A percentile compares a stretch with the other conserved stretches of the same genome.
Evolutionary conservation across 345 rosid genomes (phyloP).

Genomic region (Salix caprea): DNA sequence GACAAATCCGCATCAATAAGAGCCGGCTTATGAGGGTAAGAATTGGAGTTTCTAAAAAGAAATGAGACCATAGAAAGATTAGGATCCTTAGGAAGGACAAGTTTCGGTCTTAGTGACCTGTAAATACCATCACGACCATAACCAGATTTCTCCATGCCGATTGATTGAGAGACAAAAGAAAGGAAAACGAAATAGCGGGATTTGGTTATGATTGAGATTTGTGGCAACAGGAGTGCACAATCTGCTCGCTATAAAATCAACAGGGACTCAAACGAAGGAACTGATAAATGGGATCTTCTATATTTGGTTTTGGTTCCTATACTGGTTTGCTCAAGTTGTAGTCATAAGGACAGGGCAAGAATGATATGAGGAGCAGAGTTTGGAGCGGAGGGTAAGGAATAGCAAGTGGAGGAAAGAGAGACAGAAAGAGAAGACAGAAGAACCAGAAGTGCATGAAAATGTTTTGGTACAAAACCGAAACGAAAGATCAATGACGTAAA

Average conservation of each 20-base stretch:
- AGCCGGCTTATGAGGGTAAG: slow-evolving; percentile 51
- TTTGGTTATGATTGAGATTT: not conserved
- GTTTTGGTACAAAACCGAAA: no score
- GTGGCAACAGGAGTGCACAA: no score
- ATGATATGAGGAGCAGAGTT: no score
- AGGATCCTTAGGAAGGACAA: slow-evolving; percentile 57
- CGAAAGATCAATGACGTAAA: no score
- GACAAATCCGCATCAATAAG: slow-evolving; percentile 55
- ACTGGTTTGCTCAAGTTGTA: not conserved
- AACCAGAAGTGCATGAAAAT: no score
- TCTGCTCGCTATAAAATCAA: not conserved
- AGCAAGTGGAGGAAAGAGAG: no score
- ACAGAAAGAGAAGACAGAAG: no score
- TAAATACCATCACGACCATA: slow-evolving; percentile 74
- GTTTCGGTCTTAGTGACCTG: slow-evolving; percentile 60
- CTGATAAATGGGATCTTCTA: not conserved
- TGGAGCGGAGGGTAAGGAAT: no score
- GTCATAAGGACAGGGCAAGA: no score
- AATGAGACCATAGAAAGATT: slow-evolving; percentile 54
- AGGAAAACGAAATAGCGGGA: not conserved
- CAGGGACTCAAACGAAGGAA: not conserved
- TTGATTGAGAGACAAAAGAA: not conserved
- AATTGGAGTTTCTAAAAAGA: slow-evolving; percentile 52
- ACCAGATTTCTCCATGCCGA: slow-evolving; percentile 68
- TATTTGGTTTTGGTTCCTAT: not conserved